phyloP scores from a whole-genome alignment of 495 filamentous ascomycete genomes.

The Parathielavia appendiculata region DNA sequence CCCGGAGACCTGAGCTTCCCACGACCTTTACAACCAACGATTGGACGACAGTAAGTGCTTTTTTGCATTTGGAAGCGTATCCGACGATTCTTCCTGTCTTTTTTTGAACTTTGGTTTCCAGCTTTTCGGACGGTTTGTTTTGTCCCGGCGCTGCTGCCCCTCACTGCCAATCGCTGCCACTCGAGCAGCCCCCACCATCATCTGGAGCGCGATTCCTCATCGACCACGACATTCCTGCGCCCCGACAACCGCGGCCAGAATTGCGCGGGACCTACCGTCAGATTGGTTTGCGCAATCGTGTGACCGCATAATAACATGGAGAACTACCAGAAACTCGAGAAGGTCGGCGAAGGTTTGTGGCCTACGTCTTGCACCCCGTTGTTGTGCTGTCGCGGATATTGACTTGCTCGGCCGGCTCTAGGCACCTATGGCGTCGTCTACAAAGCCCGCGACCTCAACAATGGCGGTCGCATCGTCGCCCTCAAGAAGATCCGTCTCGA shows the following conservation, averaged over 20 bases:
- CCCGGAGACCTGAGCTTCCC: background rate
- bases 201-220: background rate
- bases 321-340: constrained; percentile 99
- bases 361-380: constrained; percentile 2
- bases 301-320: constrained; percentile 62
- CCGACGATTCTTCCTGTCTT: constrained; percentile 10
- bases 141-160: constrained; percentile 18
- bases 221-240: constrained; percentile 5
- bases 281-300: background rate
- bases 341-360: constrained; percentile 89
- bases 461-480: constrained; percentile 78
- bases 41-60: constrained; percentile 15
- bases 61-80: constrained; percentile 10
- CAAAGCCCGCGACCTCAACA: constrained; percentile 77
- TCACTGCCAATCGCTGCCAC: constrained; percentile 13
- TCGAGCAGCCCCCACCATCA: constrained; percentile 9
- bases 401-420: constrained; percentile 29
- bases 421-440: constrained; percentile 92
- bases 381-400: background rate
- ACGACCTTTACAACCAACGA: background rate
- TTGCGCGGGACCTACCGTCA: background rate
- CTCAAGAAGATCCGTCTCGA: constrained; percentile 98
- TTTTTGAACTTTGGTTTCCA: constrained; percentile 1
- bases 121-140: constrained; percentile 12
- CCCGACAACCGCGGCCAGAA: background rate